Conservation (phyloP, 768 basidiomycete species). For the Cystobasidium tubakii region DNA sequence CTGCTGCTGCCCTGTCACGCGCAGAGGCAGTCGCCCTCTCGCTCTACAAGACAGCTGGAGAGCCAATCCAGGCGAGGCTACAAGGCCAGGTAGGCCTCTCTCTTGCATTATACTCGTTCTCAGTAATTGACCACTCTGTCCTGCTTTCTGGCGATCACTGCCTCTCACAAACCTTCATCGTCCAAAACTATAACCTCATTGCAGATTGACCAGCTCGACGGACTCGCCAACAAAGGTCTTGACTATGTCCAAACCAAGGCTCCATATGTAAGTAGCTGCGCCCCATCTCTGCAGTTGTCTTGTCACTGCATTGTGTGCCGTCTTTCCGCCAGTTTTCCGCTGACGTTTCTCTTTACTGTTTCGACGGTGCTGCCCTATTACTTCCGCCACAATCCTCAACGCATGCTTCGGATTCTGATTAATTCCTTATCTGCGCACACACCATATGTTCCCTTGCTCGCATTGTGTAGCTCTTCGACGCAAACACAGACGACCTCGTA, state of each 20-base stretch:
- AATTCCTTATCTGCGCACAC: not conserved
- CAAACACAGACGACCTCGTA: constrained; percentile 23
- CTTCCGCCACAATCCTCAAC: not conserved
- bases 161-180: too few relatives aligned
- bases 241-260: constrained; percentile 33
- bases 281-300: not conserved
- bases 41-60: constrained; percentile 34
- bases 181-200: not conserved
- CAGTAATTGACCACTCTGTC: too few relatives aligned
- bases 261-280: constrained; percentile 10
- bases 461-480: constrained; percentile 10
- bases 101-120: too few relatives aligned
- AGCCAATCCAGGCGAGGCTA: constrained; percentile 26
- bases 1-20: constrained; percentile 4
- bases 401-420: not conserved
- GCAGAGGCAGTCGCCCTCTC: constrained; percentile 22
- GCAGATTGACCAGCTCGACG: constrained; percentile 35
- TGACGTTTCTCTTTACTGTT: not conserved
- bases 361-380: not conserved
- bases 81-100: constrained; percentile 22
- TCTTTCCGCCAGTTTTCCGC: not conserved
- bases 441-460: not conserved
- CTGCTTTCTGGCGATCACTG: not conserved
- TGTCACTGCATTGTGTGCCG: not conserved
- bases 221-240: constrained; percentile 29